Base-by-base conservation (phyloP, 495 filamentous ascomycete genomes). In the Aspergillus indologenus region DNA sequence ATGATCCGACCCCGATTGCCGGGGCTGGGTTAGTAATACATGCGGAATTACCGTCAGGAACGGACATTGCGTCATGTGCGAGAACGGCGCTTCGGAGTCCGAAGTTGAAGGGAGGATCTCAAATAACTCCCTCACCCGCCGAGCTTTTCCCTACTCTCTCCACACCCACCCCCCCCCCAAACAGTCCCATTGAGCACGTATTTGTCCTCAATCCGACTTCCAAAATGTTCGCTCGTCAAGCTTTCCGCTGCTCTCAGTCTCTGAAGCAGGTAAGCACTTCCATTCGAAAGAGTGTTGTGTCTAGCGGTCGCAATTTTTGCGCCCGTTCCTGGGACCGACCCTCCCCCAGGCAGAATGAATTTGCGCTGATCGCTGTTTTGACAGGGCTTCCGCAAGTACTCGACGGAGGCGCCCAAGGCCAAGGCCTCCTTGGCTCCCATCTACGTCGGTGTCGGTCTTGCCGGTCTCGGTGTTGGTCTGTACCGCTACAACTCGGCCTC, bases 311-410 rank as follows among this genome's bases (percentile, higher is more conserved):
- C 51, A 17, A 5, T 40, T 43, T 42, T 24, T 18, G 44, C 46
- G 40, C 17, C 8, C 19, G 15, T 56, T 43, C 43, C 34, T 15
- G 34, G 34, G 34, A 14, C 5, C 34, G n/a, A n/a, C n/a, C n/a
- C n/a, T n/a, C 12, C 34, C 7, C 14, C n/a, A 7, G n/a, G 14
- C 14, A 34, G 42, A 3, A 1, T 15, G 26, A 47, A 21, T 19
- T 53, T 45, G 42, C 34, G 40, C 56, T 61, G 31, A 63, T 14
- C 23, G 22, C 23, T 51, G 40, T 40, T 29, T 15, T 21, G n/a
- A 11, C 58, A 83, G 80, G 70, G 70, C 66, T 70, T 80, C 70
- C 80, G 80, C 69, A 75, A 74, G 62, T 83, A 83, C 72, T 81
- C 80, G 48, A 63, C 76, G 24, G 76, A 79, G 57, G 74, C 74